Percentiles rank a stretch among this genome's conserved stretches.
Evolutionary conservation across 2,329 filamentous ascomycete genomes (phyloP).

Genomic region (Aspergillus uvarum): DNA sequence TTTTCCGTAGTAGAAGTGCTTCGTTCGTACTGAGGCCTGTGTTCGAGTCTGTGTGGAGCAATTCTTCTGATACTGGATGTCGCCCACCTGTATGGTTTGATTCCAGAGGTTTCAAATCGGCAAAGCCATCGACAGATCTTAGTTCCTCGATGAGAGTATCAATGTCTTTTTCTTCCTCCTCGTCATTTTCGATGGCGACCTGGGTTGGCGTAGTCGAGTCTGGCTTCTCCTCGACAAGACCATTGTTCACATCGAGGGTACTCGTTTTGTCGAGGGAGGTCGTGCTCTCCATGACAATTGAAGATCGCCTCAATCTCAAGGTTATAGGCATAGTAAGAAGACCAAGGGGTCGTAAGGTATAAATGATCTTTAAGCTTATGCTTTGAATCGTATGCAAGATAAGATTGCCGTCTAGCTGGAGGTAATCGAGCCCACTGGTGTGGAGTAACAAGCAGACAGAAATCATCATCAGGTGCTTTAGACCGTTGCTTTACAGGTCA

Average conservation of each 20-base stretch:
- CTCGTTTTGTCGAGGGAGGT: neutral
- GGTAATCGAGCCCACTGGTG: neutral
- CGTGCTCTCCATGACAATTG: neutral
- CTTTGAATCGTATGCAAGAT: neutral
- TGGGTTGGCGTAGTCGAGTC: neutral
- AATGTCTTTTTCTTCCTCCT: constrained; percentile 61
- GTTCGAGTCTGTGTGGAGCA: constrained; percentile 73
- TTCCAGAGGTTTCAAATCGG: constrained; percentile 59
- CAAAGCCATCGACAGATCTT: neutral
- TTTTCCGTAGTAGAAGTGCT: constrained; percentile 63
- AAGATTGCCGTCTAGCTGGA: neutral
- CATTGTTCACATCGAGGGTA: neutral
- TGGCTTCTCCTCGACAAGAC: neutral
- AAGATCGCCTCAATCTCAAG: neutral
- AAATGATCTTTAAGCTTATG: neutral
- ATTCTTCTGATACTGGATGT: constrained; percentile 67
- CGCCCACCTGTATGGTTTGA: constrained; percentile 53
- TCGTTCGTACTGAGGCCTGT: constrained; percentile 71
- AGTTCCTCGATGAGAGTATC: constrained; percentile 78
- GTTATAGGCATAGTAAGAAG: neutral
- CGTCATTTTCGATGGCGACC: constrained; percentile 1
- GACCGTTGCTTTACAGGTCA: neutral
- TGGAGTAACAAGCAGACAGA: neutral
- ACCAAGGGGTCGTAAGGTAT: neutral
- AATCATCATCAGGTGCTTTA: neutral